Conservation (phyloP, 768 basidiomycete genomes). For the Paxillus rubicundulus region DNA sequence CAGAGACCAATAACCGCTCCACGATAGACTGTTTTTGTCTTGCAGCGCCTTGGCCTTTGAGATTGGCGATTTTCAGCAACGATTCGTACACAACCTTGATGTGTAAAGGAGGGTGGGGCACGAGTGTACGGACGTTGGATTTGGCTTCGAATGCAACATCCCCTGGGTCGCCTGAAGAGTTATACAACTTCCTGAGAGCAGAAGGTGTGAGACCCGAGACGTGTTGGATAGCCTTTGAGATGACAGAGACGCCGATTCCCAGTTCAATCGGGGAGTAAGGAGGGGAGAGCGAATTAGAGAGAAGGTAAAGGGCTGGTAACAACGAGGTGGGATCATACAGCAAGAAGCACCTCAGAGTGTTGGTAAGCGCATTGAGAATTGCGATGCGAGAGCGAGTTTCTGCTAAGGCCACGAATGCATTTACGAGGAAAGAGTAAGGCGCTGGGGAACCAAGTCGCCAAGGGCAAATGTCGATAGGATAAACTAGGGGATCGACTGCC, state of each 20-base stretch:
- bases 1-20: slow-evolving; percentile 77
- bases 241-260: slow-evolving; percentile 63
- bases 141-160: slow-evolving; percentile 88
- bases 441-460: slow-evolving; percentile 41
- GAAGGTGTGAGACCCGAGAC: slow-evolving; percentile 62
- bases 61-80: slow-evolving; percentile 60
- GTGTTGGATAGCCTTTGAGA: slow-evolving; percentile 68
- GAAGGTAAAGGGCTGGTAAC: slow-evolving; percentile 72
- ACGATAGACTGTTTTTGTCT: slow-evolving; percentile 77
- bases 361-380: slow-evolving; percentile 69
- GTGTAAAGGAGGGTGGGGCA: slow-evolving; percentile 66
- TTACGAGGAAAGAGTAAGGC: slow-evolving; percentile 72
- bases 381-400: slow-evolving; percentile 69
- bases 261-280: slow-evolving; percentile 71
- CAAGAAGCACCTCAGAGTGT: slow-evolving; percentile 69
- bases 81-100: slow-evolving; percentile 66
- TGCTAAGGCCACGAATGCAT: slow-evolving; percentile 57
- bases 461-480: slow-evolving; percentile 41
- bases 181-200: slow-evolving; percentile 65
- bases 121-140: slow-evolving; percentile 67
- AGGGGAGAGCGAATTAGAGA: slow-evolving; percentile 78
- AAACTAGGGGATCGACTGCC: slow-evolving; percentile 48
- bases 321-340: slow-evolving; percentile 66
- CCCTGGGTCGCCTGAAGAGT: slow-evolving; percentile 76
- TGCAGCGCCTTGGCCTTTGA: slow-evolving; percentile 73